Conservation (phyloP, 208 protist species). For the Trichomonas vaginalis region DNA sequence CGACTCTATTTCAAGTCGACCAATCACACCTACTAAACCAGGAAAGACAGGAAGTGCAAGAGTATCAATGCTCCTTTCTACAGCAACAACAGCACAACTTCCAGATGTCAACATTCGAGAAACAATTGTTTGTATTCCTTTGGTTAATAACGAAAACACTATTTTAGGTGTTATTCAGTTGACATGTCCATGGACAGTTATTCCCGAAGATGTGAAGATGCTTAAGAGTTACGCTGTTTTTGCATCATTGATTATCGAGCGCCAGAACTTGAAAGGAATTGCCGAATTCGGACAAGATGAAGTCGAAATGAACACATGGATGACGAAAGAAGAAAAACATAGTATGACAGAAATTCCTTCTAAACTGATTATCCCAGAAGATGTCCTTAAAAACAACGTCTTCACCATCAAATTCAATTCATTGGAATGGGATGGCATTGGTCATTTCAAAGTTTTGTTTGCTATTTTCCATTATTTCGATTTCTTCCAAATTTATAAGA, state of each 20-base stretch:
- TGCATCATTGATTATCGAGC: neutral
- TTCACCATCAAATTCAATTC: neutral
- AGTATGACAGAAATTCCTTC: neutral
- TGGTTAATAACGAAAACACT: neutral
- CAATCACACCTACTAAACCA: neutral
- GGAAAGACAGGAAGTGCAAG: neutral
- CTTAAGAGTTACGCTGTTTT: neutral
- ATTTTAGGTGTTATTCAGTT: neutral
- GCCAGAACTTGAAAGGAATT: neutral
- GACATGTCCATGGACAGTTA: neutral
- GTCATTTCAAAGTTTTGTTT: neutral
- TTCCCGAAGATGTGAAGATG: neutral
- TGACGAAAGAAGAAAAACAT: neutral
- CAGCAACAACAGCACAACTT: neutral
- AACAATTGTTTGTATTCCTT: neutral
- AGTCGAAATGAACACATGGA: neutral
- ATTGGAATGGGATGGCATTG: neutral
- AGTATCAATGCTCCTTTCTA: neutral
- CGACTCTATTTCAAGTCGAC: neutral
- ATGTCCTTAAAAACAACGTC: neutral
- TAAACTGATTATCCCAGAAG: neutral
- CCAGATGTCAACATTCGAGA: neutral
- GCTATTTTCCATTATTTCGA: conserved; percentile 13
- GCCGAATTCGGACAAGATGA: neutral
- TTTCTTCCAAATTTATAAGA: conserved; percentile 19